phyloP scores from a whole-genome alignment of 1,284 basidiomycete genomes.

The Cryptococcus amylolentus region DNA sequence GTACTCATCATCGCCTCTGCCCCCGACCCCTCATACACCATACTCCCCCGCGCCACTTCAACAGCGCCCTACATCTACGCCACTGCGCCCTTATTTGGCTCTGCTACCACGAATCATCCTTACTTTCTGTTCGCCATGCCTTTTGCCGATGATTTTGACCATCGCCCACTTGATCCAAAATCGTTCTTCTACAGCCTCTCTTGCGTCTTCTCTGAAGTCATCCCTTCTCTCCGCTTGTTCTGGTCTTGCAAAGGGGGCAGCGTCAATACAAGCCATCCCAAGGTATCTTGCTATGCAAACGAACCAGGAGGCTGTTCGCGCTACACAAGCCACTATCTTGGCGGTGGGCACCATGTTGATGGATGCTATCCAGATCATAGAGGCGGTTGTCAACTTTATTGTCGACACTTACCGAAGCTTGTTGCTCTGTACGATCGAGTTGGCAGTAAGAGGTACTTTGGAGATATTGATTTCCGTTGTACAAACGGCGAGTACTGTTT shows the following conservation, averaged over 20 bases:
- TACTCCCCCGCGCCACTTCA: constrained; percentile 15
- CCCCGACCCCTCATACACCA: constrained; percentile 31
- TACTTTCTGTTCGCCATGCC: constrained; percentile 62
- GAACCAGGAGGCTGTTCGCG: constrained; percentile 71
- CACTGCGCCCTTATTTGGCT: constrained; percentile 74
- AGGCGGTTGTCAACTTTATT: constrained; percentile 83
- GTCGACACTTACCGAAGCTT: constrained; percentile 87
- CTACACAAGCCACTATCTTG: constrained; percentile 72
- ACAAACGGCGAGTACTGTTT: constrained; percentile 60
- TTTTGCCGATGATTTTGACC: constrained; percentile 81
- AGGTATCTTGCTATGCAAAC: constrained; percentile 78
- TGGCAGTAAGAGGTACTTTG: constrained; percentile 77
- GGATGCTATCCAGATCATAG: constrained; percentile 66
- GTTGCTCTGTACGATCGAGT: constrained; percentile 85
- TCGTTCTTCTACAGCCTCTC: constrained; percentile 58
- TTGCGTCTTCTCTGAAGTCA: constrained; percentile 66
- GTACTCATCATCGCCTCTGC: constrained; percentile 30
- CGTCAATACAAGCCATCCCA: constrained; percentile 76
- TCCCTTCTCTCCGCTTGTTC: constrained; percentile 72
- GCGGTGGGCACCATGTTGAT: constrained; percentile 70
- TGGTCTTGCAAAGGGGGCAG: constrained; percentile 77
- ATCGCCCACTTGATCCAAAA: constrained; percentile 75
- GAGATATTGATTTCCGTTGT: constrained; percentile 76
- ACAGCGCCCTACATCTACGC: constrained; percentile 2
- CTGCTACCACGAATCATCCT: constrained; percentile 77